Conservation (phyloP, 805 yeast genomes). For the Saccharomyces mikatae region DNA sequence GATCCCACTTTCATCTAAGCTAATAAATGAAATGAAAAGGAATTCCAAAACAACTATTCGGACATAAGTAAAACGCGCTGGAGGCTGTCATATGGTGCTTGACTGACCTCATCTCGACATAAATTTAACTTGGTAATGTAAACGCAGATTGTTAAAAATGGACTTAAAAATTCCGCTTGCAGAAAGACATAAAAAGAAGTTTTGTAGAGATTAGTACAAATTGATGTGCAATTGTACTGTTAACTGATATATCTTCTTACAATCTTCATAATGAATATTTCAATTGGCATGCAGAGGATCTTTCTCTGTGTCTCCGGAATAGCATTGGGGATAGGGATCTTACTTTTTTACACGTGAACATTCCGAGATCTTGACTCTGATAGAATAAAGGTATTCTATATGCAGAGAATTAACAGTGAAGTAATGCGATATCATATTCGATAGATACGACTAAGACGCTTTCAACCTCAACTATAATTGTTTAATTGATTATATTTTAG, state of each 20-base stretch:
- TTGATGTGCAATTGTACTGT: background rate
- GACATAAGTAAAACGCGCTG: background rate
- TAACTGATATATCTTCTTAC: too few species aligned
- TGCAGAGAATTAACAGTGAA: background rate
- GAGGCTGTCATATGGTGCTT: background rate
- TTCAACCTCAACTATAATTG: background rate
- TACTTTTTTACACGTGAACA: background rate
- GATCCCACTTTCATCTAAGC: too few species aligned
- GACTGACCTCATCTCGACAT: too few species aligned
- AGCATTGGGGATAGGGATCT: background rate
- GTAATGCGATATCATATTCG: background rate
- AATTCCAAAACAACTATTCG: background rate
- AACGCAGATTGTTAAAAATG: too few species aligned
- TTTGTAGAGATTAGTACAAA: background rate
- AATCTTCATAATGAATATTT: background rate
- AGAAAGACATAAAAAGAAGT: background rate
- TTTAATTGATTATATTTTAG: background rate
- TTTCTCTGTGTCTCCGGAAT: background rate
- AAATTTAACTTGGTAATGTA: background rate
- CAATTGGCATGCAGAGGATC: too few species aligned
- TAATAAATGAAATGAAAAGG: too few species aligned
- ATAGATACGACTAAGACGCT: background rate
- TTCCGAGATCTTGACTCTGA: background rate
- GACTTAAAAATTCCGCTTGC: background rate
- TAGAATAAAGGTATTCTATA: background rate